phyloP scores from a whole-genome alignment of 139 green algal species.

The Tetradesmus obliquus region DNA sequence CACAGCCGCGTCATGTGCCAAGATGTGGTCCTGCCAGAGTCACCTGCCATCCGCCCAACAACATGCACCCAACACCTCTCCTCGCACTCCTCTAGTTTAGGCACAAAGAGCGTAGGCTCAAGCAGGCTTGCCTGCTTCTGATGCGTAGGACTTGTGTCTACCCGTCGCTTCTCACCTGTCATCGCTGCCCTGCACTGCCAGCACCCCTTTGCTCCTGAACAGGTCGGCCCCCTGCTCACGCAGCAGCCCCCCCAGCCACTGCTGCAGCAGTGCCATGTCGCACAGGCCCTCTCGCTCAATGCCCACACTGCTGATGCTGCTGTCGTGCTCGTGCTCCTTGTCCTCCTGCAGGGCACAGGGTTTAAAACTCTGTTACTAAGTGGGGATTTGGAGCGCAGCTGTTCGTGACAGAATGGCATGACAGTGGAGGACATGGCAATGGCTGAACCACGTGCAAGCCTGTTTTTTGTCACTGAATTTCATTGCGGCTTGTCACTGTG shows the following conservation, averaged over 20 bases:
- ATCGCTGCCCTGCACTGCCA: slow-evolving; percentile 63
- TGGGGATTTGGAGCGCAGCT: background rate
- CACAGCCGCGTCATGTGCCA: too few species aligned
- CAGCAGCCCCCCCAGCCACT: slow-evolving; percentile 73
- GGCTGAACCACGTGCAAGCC: background rate
- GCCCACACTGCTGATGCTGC: slow-evolving; percentile 23
- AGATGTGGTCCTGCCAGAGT: too few species aligned
- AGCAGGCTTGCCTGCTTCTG: too few species aligned
- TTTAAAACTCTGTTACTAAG: too few species aligned
- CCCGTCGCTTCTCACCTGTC: background rate
- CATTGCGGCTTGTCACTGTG: background rate
- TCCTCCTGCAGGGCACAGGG: slow-evolving; percentile 35
- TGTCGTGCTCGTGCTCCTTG: slow-evolving; percentile 44
- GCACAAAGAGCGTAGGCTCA: too few species aligned
- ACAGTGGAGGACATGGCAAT: background rate
- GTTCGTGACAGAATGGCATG: background rate
- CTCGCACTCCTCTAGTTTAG: too few species aligned
- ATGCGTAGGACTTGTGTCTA: too few species aligned
- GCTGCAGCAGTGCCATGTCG: slow-evolving; percentile 76
- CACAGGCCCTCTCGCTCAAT: slow-evolving; percentile 40
- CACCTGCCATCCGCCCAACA: too few species aligned
- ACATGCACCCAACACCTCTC: too few species aligned
- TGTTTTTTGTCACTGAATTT: too few species aligned
- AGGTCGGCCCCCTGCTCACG: slow-evolving; percentile 80
- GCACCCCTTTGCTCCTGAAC: slow-evolving; percentile 85